A percentile compares a stretch with the other conserved stretches of the same genome.
Conservation (phyloP, 2,329 filamentous ascomycete genomes). For the Colletotrichum sp. region DNA sequence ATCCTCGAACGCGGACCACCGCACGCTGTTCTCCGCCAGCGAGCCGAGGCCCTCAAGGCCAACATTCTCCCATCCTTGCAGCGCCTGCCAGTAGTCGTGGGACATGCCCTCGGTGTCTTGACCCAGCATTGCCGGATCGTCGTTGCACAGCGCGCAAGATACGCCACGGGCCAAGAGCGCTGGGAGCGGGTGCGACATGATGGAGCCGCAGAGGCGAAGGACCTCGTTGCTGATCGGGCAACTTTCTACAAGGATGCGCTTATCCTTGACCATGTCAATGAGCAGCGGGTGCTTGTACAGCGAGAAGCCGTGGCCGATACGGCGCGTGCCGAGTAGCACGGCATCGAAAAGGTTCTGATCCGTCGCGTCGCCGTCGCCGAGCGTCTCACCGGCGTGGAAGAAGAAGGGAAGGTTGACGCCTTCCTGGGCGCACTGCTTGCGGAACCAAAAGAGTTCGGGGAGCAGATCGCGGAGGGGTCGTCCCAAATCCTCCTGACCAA, state of each 20-base stretch:
- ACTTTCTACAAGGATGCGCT: slow-evolving; percentile 79
- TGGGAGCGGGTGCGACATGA: slow-evolving; percentile 76
- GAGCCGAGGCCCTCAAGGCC: slow-evolving; percentile 79
- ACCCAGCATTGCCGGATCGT: slow-evolving; percentile 81
- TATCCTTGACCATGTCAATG: slow-evolving; percentile 81
- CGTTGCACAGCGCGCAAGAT: slow-evolving; percentile 77
- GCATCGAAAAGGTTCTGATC: slow-evolving; percentile 76
- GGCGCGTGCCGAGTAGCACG: slow-evolving; percentile 76
- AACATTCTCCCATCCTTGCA: slow-evolving; percentile 84
- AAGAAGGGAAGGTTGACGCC: slow-evolving; percentile 83
- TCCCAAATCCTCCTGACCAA: slow-evolving; percentile 79
- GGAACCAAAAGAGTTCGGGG: slow-evolving; percentile 86
- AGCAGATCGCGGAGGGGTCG: slow-evolving; percentile 73
- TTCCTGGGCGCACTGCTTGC: slow-evolving; percentile 75
- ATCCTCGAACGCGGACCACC: slow-evolving; percentile 84
- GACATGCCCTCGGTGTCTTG: slow-evolving; percentile 79
- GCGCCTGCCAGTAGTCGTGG: slow-evolving; percentile 85
- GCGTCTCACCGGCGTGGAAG: slow-evolving; percentile 84
- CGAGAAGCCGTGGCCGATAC: slow-evolving; percentile 83
- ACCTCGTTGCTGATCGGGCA: slow-evolving; percentile 86
- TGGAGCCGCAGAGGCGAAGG: slow-evolving; percentile 71
- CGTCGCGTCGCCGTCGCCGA: slow-evolving; percentile 49
- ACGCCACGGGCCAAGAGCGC: slow-evolving; percentile 80
- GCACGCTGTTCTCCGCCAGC: slow-evolving; percentile 83
- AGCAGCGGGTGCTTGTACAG: slow-evolving; percentile 85